A percentile compares a stretch with the other conserved stretches of the same genome.
Conservation (phyloP, 805 yeast species). For the Nakazawaea ernobii region DNA sequence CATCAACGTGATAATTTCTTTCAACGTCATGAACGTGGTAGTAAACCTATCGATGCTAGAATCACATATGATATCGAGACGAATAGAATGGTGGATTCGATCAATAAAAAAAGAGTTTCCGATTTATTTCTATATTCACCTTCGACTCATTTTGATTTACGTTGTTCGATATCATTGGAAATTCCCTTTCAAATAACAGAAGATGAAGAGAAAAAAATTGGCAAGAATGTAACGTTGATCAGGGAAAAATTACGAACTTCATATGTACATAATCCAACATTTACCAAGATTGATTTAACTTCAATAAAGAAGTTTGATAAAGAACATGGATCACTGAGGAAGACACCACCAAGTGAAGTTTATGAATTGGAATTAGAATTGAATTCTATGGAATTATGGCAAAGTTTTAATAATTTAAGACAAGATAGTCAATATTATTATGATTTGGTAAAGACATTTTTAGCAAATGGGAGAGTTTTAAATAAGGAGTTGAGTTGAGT, state of each 20-base stretch:
- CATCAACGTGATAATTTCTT: conserved; percentile 60
- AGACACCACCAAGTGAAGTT: conserved; percentile 11
- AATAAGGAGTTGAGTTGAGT: conserved; percentile 5
- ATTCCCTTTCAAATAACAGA: conserved; percentile 54
- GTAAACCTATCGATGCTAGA: conserved; percentile 58
- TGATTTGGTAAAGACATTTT: conserved; percentile 39
- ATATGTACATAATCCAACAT: conserved; percentile 68
- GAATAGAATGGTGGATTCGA: conserved; percentile 59
- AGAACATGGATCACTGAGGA: conserved; percentile 15
- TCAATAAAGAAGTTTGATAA: conserved; percentile 34
- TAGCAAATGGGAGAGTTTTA: conserved; percentile 34
- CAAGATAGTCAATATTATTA: conserved; percentile 36
- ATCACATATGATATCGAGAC: conserved; percentile 65
- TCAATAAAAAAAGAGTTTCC: conserved; percentile 69
- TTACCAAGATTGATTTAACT: conserved; percentile 69
- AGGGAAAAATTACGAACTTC: conserved; percentile 72
- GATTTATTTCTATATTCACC: conserved; percentile 72
- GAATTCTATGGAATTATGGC: conserved; percentile 24
- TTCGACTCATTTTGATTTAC: conserved; percentile 67
- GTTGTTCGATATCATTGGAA: conserved; percentile 74
- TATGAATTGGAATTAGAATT: conserved; percentile 31
- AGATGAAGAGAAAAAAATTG: conserved; percentile 49
- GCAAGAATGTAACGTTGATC: conserved; percentile 40
- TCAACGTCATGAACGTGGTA: conserved; percentile 56
- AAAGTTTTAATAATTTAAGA: conserved; percentile 23